Conservation (phyloP, 345 rosid species). For the Mangifera indica region DNA sequence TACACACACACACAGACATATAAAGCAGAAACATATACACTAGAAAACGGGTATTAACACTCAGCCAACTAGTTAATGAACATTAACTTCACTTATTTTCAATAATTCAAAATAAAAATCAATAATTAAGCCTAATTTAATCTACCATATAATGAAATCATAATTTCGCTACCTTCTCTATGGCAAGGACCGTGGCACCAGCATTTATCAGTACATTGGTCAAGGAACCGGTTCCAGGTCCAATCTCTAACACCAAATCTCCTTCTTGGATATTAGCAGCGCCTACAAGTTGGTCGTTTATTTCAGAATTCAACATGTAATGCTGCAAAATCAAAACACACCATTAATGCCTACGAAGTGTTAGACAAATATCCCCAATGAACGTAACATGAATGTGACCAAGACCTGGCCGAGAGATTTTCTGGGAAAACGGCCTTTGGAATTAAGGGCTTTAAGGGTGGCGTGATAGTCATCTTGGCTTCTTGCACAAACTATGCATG, state of each 20-base stretch:
- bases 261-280: conserved; percentile 67
- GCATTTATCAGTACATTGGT: conserved; percentile 65
- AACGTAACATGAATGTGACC: not conserved
- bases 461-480: conserved; percentile 80
- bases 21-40: too few relatives aligned
- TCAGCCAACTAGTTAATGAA: too few relatives aligned
- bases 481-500: conserved; percentile 37
- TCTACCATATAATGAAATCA: not conserved
- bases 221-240: conserved; percentile 93
- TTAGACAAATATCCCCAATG: conserved; percentile 25
- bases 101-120: too few relatives aligned
- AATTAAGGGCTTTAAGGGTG: conserved; percentile 80
- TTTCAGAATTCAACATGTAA: conserved; percentile 83
- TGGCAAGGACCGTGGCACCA: conserved; percentile 75
- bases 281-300: conserved; percentile 59
- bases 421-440: conserved; percentile 76
- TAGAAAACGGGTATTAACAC: too few relatives aligned
- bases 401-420: conserved; percentile 93
- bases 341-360: conserved; percentile 15
- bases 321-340: conserved; percentile 52
- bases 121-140: too few relatives aligned
- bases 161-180: conserved; percentile 58
- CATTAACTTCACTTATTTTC: too few relatives aligned
- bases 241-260: conserved; percentile 84
- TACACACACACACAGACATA: too few relatives aligned